Conservation (phyloP, 768 basidiomycete genomes). For the Amanita subjunquillea region DNA sequence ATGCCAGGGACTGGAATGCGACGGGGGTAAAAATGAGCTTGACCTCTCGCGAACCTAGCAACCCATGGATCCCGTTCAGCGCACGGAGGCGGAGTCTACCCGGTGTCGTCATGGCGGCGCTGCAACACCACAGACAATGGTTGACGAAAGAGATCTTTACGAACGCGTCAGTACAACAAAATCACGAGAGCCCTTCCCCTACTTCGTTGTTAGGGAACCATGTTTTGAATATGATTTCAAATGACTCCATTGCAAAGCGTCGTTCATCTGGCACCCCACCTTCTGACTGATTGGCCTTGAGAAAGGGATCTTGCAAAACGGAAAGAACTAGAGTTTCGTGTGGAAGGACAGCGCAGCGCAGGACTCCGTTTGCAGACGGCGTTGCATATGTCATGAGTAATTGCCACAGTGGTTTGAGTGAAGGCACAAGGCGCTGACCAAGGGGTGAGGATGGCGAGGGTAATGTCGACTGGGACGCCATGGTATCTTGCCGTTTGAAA, state of each 20-base stretch:
- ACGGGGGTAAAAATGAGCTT: conserved; percentile 25
- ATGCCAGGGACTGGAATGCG: conserved; percentile 40
- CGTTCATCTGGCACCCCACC: conserved; percentile 39
- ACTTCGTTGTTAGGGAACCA: conserved; percentile 56
- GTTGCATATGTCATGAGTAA: conserved; percentile 35
- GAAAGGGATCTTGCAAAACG: conserved; percentile 46
- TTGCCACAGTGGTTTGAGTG: conserved; percentile 34
- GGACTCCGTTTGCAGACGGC: conserved; percentile 16
- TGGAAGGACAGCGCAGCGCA: conserved; percentile 30
- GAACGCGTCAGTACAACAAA: background rate
- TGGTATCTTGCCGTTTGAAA: conserved; percentile 23
- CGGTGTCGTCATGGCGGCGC: conserved; percentile 37
- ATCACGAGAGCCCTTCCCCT: conserved; percentile 7
- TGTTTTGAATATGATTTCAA: conserved; percentile 44
- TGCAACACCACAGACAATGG: conserved; percentile 64
- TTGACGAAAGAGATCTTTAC: conserved; percentile 35
- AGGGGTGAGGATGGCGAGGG: conserved; percentile 19
- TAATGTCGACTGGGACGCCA: conserved; percentile 30
- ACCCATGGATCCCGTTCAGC: conserved; percentile 35
- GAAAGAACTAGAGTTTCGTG: conserved; percentile 51
- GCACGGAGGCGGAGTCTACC: conserved; percentile 37
- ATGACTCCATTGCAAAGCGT: conserved; percentile 45
- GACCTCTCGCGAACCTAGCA: conserved; percentile 26
- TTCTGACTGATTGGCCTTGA: conserved; percentile 24
- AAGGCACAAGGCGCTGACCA: conserved; percentile 19